Percentiles rank a stretch among this genome's conserved stretches.
Conservation (phyloP, 108 stramenopile species). For the Skeletonema tropicum region DNA sequence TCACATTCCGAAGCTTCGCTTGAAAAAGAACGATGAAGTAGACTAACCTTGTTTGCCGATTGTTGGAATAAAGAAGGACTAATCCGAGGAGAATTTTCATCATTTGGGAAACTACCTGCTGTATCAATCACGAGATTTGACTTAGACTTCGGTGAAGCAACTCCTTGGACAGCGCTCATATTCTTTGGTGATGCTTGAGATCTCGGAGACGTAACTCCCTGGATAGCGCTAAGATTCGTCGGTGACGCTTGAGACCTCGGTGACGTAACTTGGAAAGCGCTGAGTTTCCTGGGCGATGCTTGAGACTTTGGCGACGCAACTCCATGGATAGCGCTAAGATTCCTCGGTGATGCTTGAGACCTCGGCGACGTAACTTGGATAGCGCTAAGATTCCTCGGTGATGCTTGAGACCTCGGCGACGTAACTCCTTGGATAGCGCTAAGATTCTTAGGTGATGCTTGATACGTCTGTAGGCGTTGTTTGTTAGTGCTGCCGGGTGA, state of each 20-base stretch:
- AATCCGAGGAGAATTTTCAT: not conserved
- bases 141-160: not conserved
- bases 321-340: no score
- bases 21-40: not conserved
- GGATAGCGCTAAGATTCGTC: no score
- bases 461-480: not conserved
- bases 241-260: no score
- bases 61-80: not conserved
- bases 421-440: not conserved
- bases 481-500: not conserved
- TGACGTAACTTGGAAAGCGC: not conserved
- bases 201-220: no score
- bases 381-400: not conserved
- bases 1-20: not conserved
- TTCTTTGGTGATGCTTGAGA: not conserved
- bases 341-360: no score
- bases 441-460: not conserved
- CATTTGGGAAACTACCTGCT: not conserved
- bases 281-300: not conserved
- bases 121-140: not conserved
- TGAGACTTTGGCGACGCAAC: no score
- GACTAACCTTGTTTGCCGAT: not conserved
- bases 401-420: not conserved
- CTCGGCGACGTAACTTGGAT: not conserved
- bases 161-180: not conserved